Evolutionary conservation across 1,284 basidiomycete genomes (phyloP), one percentile per base, ranked within the genome.

Genomic region (Moesziomyces antarcticus): DNA sequence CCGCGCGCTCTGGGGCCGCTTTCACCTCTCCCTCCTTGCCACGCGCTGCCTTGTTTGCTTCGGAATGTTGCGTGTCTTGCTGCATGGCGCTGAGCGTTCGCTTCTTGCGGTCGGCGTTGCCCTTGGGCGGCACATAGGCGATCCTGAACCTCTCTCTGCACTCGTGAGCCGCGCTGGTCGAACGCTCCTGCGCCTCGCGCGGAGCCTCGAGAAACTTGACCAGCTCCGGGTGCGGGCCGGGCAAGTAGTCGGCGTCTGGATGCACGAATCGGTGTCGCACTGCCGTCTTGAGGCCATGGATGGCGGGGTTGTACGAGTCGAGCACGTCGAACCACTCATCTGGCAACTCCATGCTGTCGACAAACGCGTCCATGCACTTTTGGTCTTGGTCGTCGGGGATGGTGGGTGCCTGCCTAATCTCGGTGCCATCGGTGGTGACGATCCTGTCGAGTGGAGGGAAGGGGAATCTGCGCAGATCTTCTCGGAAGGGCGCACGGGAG

Each of bases 281-380:
- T 3, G 94, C 94, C 85, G 97, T 93, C 81, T 96, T 96, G 56
- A 91, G 88, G 41, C 94, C 90, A 81, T 98, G 95, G 30, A 97
- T 88, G 6, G 92, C 90, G 0, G 96, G 94, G 77, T 96, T 97
- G 85, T 90, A 96, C 0, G 92, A 92, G 3, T 90, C 85, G 1
- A 87, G 85, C 0, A 91, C 88, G 65, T 91, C 89, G 78, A 92
- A 96, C 93, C 93, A 98, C 3, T 69, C 72, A 24, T 65, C 52
- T 44, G 90, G 92, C 50, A 97, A 87, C 79, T 96, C 91, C 91
- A 97, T 92, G 3, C 88, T 88, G 78, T 93, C 90, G 1, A 97
- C 93, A 56, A 95, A 91, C 2, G 88, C 84, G 57, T 92, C 92
- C 94, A 98, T 98, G 1, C 90, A 89, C 2, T 88, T 86, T 66